Evolutionary conservation across 768 basidiomycete genomes (phyloP), one percentile per base, ranked within the genome.

Genomic region (Kwoniella sp.): DNA sequence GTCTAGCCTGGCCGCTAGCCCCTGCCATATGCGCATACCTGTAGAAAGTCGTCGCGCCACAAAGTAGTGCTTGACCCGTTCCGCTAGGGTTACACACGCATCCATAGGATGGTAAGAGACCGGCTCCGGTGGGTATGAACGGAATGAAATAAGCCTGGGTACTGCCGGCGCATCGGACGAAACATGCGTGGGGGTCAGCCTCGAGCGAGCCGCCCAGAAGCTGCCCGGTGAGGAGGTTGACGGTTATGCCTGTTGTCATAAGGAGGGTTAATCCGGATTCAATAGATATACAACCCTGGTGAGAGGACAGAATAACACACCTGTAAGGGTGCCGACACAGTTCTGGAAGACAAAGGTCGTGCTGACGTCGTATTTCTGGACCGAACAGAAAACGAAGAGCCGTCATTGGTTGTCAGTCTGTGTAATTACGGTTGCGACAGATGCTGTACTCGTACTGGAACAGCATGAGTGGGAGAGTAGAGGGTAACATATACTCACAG

Each of bases 131-230:
- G 6, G 57, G 57, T 33, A 36, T 47, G 47, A 58, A 30, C n/a
- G 57, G 57, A 7, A 58, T 58, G 57, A 58, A 58, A 36, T 58
- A 58, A 19, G 57, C 57, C 7, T 58, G 48, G 10, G 21, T 15
- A 21, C 49, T 58, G 7, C 33, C 33, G 19, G 57, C 57, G 26
- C 57, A 58, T 50, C 33, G 25, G 47, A 49, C 47, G 30, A 58
- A 58, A 58, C 57, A 58, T 49, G 57, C 46, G 12, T 58, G 57
- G 22, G 57, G 57, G 10, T 58, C 57, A 22, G 48, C 47, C 15
- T 49, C 57, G 19, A 58, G 29, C n/a, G 57, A 47, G 5, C 57
- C 57, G 12, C 48, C 48, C 1, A 58, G n/a, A 9, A 58, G 30
- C 7, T 27, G 48, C 0, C 57, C 57, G 10, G 30, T 27, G n/a